phyloP scores from a whole-genome alignment of 2,329 filamentous ascomycete species.

The Fusarium chuoi region DNA sequence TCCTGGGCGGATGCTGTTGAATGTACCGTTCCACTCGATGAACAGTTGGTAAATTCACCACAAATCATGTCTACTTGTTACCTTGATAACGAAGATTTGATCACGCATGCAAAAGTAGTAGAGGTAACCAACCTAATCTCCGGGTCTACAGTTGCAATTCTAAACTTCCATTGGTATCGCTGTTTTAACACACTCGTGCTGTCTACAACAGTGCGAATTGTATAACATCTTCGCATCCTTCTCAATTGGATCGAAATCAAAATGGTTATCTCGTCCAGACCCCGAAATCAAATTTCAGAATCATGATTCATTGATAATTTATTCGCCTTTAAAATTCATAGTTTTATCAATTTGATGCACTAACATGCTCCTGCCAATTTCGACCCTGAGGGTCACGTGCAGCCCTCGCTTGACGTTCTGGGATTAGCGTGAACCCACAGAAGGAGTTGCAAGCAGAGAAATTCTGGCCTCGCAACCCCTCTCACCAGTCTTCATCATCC shows the following conservation, averaged over 20 bases:
- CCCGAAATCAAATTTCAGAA: background rate
- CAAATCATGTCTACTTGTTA: background rate
- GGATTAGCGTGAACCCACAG: constrained; percentile 52
- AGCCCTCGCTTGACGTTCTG: constrained; percentile 55
- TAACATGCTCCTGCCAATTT: background rate
- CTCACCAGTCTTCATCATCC: constrained; percentile 51
- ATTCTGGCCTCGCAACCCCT: constrained; percentile 54
- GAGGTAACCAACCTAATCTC: background rate
- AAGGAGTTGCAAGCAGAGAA: constrained; percentile 52
- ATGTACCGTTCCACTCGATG: background rate
- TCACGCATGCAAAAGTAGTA: background rate
- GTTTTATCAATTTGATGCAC: background rate
- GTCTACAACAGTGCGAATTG: background rate
- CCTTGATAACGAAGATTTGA: background rate
- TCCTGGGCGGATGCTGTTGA: background rate
- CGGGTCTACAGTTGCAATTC: background rate
- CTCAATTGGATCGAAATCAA: background rate
- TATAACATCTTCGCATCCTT: background rate
- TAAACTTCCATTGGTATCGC: background rate
- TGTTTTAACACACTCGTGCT: background rate
- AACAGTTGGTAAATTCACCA: background rate
- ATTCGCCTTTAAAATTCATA: background rate
- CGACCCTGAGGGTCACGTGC: background rate
- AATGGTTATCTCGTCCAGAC: background rate
- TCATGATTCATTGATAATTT: background rate